A percentile compares a stretch with the other conserved stretches of the same genome.
These are phyloP conservation scores for Xylaria cubensis DNA, from an alignment of 495 filamentous ascomycete species.

Conservation along the genomic window DNA sequence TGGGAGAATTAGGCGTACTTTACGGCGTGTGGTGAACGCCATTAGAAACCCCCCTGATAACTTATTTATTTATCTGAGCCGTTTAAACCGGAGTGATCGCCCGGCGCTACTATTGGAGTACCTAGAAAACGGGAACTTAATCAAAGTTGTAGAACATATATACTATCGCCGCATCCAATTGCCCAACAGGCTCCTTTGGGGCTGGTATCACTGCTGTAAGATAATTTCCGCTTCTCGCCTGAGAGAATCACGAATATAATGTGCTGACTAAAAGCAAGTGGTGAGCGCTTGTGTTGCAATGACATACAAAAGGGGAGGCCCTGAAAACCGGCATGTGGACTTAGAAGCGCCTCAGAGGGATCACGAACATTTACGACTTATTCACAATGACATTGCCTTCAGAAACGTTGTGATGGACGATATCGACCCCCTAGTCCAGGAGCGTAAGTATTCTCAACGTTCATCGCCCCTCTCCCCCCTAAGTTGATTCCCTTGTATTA, in stretches of 20 bases:
- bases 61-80: background rate
- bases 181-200: conserved; percentile 21
- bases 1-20: conserved; percentile 5
- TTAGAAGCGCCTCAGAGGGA: background rate
- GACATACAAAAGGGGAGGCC: background rate
- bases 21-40: background rate
- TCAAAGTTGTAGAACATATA: conserved; percentile 1
- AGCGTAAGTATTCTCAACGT: background rate
- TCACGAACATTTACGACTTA: conserved; percentile 3
- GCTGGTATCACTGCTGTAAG: conserved; percentile 19
- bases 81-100: background rate
- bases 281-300: conserved; percentile 21
- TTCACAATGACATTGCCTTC: conserved; percentile 1
- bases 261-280: conserved; percentile 20
- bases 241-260: background rate
- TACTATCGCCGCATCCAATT: background rate
- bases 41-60: conserved; percentile 6
- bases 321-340: background rate
- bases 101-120: conserved; percentile 13
- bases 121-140: conserved; percentile 6
- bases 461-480: background rate
- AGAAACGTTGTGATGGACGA: conserved; percentile 14
- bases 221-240: background rate
- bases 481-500: background rate
- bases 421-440: background rate